Evolutionary conservation across 2,329 filamentous ascomycete species (phyloP), one percentile per base, ranked within the genome.

Genomic region (Exophiala aquamarina): DNA sequence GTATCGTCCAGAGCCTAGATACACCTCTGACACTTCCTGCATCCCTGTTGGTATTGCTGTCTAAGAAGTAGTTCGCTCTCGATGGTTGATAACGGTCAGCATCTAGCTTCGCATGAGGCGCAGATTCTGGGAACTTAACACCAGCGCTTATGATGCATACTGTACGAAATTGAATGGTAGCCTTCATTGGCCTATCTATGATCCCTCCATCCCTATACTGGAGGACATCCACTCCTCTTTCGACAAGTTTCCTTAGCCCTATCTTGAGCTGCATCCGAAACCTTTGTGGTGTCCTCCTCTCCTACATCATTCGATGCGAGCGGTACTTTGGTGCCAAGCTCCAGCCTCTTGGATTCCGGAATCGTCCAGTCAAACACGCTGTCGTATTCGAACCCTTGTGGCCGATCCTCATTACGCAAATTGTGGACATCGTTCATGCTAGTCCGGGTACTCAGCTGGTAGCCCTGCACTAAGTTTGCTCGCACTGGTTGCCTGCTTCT

Each of bases 311-410:
- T 26, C 23, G 23, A 26, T 26, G 23, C 11, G 11, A 11, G 23
- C 11, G 23, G 23, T 11, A 6, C 14, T 13, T 41, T 21, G 17
- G 38, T 21, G 15, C 5, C 21, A 3, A 28, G 20, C 26, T 29
- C 38, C 15, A 19, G 37, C 14, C 44, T 33, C 7, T 18, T 18
- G 21, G 47, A 47, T 28, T 50, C 44, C 31, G 28, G 29, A 28
- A 42, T 37, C 19, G 56, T 59, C 56, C 56, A 59, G 39, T 59
- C 54, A 33, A 51, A 59, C n/a, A 59, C 52, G 41, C 53, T 31
- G 39, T 57, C 56, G 34, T 56, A 47, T 36, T 51, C 29, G 31
- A 56, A 52, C n/a, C 38, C 38, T n/a, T n/a, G n/a, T n/a, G n/a
- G n/a, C n/a, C n/a, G n/a, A n/a, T n/a, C n/a, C n/a, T n/a, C n/a